Percentiles rank a stretch among this genome's conserved stretches.
Evolutionary conservation across 352 stramenopile genomes (phyloP).

Genomic region (Pythium dissimile): DNA sequence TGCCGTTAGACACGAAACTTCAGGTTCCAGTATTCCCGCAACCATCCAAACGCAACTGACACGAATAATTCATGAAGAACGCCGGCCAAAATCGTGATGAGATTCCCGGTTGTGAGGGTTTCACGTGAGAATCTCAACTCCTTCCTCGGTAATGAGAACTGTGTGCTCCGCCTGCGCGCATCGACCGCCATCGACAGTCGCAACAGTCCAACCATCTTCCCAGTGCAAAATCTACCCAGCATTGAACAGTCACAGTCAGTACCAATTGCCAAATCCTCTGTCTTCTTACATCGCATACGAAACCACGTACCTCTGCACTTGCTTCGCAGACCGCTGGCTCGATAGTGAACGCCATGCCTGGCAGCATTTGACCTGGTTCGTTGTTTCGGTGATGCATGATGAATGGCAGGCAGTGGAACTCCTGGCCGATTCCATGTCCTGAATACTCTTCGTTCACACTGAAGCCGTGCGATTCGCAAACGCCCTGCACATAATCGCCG

Average conservation of each 20-base stretch:
- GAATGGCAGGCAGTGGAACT: slow-evolving; percentile 96
- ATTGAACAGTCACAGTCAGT: not conserved
- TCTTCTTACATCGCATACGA: not conserved
- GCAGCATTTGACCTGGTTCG: slow-evolving; percentile 74
- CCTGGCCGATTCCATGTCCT: slow-evolving; percentile 94
- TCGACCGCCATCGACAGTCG: slow-evolving; percentile 90
- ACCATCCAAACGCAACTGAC: not conserved
- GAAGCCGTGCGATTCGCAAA: slow-evolving; percentile 79
- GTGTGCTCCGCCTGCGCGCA: slow-evolving; percentile 98
- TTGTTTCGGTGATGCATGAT: slow-evolving; percentile 91
- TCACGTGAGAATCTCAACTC: slow-evolving; percentile 94
- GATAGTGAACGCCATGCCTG: slow-evolving; percentile 98
- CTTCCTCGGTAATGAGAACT: slow-evolving; percentile 94
- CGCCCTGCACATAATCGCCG: slow-evolving; percentile 90
- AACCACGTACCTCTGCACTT: slow-evolving; percentile 69
- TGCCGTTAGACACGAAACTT: slow-evolving; percentile 65
- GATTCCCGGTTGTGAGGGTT: not conserved
- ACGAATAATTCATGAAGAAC: slow-evolving; percentile 22
- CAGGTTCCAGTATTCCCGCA: slow-evolving; percentile 72
- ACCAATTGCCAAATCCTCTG: not conserved
- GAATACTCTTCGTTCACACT: slow-evolving; percentile 90
- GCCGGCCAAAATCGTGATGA: too few relatives aligned
- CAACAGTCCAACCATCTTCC: slow-evolving; percentile 97
- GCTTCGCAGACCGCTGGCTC: slow-evolving; percentile 96
- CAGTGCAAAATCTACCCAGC: slow-evolving; percentile 77